Evolutionary conservation across 1,139 yeast species (phyloP), one percentile per base, ranked within the genome.

Genomic region (Hansenula sp.): DNA sequence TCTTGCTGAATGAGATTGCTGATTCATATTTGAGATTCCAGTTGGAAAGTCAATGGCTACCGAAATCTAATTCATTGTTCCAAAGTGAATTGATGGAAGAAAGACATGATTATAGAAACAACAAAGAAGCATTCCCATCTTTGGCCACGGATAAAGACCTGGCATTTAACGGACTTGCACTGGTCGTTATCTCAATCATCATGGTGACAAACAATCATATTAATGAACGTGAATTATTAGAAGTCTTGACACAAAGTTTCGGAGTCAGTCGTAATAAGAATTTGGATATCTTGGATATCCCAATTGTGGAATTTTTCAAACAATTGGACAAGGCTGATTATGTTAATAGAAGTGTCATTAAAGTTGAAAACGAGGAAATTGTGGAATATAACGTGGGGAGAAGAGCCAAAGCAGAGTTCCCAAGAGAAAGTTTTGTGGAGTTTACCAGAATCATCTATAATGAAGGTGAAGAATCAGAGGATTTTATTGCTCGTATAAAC

Each of bases 381-480:
- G 56, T 67, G 6, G 66, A 67, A 32, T 61, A 63, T 36, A 55
- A 56, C 6, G 43, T 69, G 11, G 75, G 74, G 2, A 54, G 72
- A 46, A 48, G 73, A 33, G 58, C 67, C 1, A 43, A 58, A 24
- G 47, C 45, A 4, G 75, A 70, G 44, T 59, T 70, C 46, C 51
- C 58, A 3, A 54, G 52, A 40, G 64, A 61, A 4, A 50, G 57
- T 10, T 59, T 68, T 40, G 47, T 61, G 2, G 55, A 55, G 29
- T 52, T 68, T 25, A 48, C 67, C 10, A 53, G 58, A 35, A 57
- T 60, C 29, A 41, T 67, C 8, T 60, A 59, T 44, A 63, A 63
- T 24, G 61, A 56, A 12, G 42, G 38, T 4, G 57, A 53, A 4
- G 53, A 42, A 5, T 42, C 41, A 1, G 48, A 48, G 11, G 57